Evolutionary conservation across 441 rosid genomes (phyloP), one percentile per base, ranked within the genome.

Genomic region (Populus hybrid): DNA sequence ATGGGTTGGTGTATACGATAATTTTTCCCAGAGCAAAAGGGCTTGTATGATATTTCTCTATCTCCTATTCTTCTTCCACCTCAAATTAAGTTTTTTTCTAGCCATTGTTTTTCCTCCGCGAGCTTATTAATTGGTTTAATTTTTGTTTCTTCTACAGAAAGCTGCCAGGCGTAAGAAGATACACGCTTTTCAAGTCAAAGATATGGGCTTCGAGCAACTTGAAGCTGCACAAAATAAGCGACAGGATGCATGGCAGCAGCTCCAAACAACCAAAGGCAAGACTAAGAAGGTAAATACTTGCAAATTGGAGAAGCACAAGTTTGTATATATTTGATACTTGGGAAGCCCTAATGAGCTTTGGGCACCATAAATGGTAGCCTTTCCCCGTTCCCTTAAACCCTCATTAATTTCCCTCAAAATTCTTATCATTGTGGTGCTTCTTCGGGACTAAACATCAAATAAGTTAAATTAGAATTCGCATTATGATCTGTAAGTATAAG

Each of bases 171-270:
- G 94, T 54, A 95, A 95, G 92, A 95, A 95, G 91, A 95, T 95
- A 83, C 99, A 95, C 85, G 91, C 99, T 30, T 30, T 95, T 94
- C 77, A 95, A 94, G 86, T 95, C 99, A 65, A 95, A 95, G 86
- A 80, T 26, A 26, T 87, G 87, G 86, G 98, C 72, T 78, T 88
- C 23, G 99, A 95, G 86, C 89, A 95, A 79, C 95, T 91, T 54
- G 99, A 95, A 84, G 91, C 88, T 74, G 79, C 90, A 34, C 99
- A 95, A 77, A 95, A 95, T 84, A 95, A 95, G 89, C 85, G 92
- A 73, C 97, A 92, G 81, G 93, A 94, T 86, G 97, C 94, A 46
- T 95, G 98, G 99, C 99, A 94, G 86, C 98, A 95, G 90, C 93
- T 95, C 84, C 99, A 94, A 84, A 89, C 98, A 9, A 87, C 97